Conservation (phyloP, 805 yeast genomes). For the Pichia exigua region DNA sequence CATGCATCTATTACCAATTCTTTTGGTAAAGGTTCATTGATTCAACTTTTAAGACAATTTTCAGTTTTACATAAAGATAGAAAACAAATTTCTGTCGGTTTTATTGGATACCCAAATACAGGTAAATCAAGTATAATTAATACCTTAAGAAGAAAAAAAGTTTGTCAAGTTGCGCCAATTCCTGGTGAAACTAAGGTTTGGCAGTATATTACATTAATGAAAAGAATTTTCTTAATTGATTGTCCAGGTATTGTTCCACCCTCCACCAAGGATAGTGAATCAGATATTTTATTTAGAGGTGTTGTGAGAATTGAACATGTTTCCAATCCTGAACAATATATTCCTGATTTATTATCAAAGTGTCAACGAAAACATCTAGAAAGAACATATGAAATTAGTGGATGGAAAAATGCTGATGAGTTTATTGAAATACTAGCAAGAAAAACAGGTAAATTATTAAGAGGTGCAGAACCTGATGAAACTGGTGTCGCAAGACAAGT, state of each 20-base stretch:
- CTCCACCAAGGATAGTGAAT: constrained; percentile 76
- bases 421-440: constrained; percentile 87
- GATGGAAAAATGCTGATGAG: constrained; percentile 75
- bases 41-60: constrained; percentile 88
- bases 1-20: constrained; percentile 97
- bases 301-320: constrained; percentile 99
- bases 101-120: constrained; percentile 97
- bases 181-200: constrained; percentile 99
- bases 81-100: constrained; percentile 93
- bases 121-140: constrained; percentile 95
- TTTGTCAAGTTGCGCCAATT: constrained; percentile 94
- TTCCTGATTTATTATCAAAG: constrained; percentile 75
- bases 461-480: constrained; percentile 98
- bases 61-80: constrained; percentile 86
- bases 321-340: constrained; percentile 88
- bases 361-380: constrained; percentile 88
- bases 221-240: constrained; percentile 88
- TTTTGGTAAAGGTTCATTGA: constrained; percentile 94
- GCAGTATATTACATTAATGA: constrained; percentile 98
- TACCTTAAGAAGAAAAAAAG: constrained; percentile 89
- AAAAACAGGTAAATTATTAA: constrained; percentile 84
- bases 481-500: constrained; percentile 85
- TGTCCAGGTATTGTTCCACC: constrained; percentile 99
- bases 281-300: constrained; percentile 91
- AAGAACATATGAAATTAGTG: constrained; percentile 89